Percentiles rank a stretch among this genome's conserved stretches.
phyloP scores from a whole-genome alignment of 2,329 filamentous ascomycete genomes.

The Cladosporium sp. region DNA sequence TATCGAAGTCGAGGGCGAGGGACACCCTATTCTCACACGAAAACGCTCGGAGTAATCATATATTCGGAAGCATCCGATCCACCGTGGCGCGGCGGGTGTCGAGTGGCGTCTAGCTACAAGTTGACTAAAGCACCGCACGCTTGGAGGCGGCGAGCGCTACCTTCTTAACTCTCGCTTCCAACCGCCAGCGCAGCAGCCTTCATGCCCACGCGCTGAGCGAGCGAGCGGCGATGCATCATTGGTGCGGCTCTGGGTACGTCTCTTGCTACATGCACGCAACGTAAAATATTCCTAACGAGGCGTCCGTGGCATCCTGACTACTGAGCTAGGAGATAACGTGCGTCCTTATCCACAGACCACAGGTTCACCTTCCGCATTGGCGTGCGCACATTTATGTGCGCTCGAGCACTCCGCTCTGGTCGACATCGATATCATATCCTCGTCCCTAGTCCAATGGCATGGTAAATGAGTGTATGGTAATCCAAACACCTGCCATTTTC shows the following conservation, averaged over 20 bases:
- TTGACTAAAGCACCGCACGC: not conserved
- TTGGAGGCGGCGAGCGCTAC: slow-evolving; percentile 2
- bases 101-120: slow-evolving; percentile 8
- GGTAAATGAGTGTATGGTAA: not conserved
- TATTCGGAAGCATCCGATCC: not conserved
- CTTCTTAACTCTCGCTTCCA: slow-evolving; percentile 6
- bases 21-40: too few species aligned
- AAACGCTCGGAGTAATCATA: too few species aligned
- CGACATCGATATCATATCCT: too few species aligned
- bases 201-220: slow-evolving; percentile 1
- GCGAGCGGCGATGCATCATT: slow-evolving; percentile 4
- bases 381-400: too few species aligned
- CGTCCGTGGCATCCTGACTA: too few species aligned
- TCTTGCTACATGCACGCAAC: not conserved
- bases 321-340: not conserved
- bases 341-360: not conserved
- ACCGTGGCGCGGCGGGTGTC: not conserved
- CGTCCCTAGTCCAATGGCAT: not conserved
- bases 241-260: slow-evolving; percentile 5
- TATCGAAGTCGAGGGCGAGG: not conserved
- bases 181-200: slow-evolving; percentile 4
- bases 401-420: too few species aligned
- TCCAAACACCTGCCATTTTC: slow-evolving; percentile 10
- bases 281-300: too few species aligned
- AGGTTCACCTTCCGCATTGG: not conserved